Conservation (phyloP, 306 rosid species). For the Crataegus laevigata region DNA sequence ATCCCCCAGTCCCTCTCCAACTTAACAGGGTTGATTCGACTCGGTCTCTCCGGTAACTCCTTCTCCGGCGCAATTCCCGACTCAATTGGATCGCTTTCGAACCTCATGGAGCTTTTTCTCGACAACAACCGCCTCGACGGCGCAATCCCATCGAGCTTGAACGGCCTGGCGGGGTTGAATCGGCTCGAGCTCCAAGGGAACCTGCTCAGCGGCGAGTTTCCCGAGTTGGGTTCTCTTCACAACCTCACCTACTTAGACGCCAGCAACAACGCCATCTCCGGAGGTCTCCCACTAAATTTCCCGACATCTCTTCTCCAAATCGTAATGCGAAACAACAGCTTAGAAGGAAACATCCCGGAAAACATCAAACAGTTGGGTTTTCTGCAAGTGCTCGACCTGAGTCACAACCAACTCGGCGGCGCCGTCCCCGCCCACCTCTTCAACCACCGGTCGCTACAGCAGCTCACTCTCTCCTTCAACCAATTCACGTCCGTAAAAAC, state of each 20-base stretch:
- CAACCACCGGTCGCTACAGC: constrained; percentile 58
- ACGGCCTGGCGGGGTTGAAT: constrained; percentile 25
- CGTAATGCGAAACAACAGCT: constrained; percentile 55
- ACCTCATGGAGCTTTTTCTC: constrained; percentile 60
- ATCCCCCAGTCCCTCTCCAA: constrained; percentile 46
- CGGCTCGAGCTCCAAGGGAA: constrained; percentile 63
- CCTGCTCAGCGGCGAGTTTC: constrained; percentile 43
- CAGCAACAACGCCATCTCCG: constrained; percentile 44
- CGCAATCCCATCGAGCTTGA: constrained; percentile 34
- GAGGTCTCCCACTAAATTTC: constrained; percentile 29
- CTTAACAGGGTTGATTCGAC: constrained; percentile 50
- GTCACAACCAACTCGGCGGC: constrained; percentile 46
- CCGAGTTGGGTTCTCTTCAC: constrained; percentile 31
- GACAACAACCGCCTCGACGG: constrained; percentile 60
- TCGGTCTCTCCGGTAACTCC: constrained; percentile 52
- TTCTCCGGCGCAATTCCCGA: constrained; percentile 52
- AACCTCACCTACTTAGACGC: constrained; percentile 47
- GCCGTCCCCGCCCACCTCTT: constrained; percentile 46
- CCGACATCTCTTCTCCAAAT: constrained; percentile 57
- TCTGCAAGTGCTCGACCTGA: constrained; percentile 61
- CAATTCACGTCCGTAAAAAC: constrained; percentile 33
- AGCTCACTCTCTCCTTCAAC: constrained; percentile 64
- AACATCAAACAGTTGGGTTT: constrained; percentile 18
- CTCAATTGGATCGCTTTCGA: constrained; percentile 37
- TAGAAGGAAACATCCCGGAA: constrained; percentile 27